Evolutionary conservation across 352 stramenopile species (phyloP).

Genomic region (Globisporangium iwayamae): DNA sequence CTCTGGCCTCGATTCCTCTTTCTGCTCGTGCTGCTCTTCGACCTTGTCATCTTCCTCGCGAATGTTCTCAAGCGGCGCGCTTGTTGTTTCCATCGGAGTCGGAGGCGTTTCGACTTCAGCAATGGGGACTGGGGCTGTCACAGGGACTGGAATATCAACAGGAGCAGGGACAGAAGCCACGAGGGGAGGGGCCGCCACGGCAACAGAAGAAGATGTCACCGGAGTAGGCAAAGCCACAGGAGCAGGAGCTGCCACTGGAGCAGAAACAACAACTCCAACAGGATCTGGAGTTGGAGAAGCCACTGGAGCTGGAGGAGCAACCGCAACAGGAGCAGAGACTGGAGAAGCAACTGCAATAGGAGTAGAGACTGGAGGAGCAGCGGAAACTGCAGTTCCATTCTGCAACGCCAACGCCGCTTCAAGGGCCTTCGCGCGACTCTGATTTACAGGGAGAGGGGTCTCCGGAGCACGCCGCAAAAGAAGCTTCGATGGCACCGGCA

Average conservation of each 20-base stretch:
- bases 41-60: slow-evolving; percentile 1
- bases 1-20: slow-evolving; percentile 9
- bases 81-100: neutral
- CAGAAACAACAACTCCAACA: neutral
- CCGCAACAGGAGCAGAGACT: neutral
- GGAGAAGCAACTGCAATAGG: neutral
- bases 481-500: slow-evolving; percentile 66
- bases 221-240: neutral
- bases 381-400: slow-evolving; percentile 2
- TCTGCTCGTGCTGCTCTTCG: slow-evolving; percentile 7
- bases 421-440: slow-evolving; percentile 10
- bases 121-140: neutral
- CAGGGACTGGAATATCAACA: neutral
- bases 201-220: neutral
- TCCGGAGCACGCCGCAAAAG: slow-evolving; percentile 68
- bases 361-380: neutral
- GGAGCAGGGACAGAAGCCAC: neutral
- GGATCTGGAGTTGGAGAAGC: neutral
- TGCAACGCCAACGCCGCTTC: slow-evolving; percentile 10
- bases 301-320: neutral
- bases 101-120: neutral
- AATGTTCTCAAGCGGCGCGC: slow-evolving; percentile 8
- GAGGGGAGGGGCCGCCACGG: neutral
- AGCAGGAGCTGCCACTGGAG: neutral
- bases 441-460: slow-evolving; percentile 21